phyloP scores from a whole-genome alignment of 1,139 yeast genomes.

The Tardiomyces digboiensis region DNA sequence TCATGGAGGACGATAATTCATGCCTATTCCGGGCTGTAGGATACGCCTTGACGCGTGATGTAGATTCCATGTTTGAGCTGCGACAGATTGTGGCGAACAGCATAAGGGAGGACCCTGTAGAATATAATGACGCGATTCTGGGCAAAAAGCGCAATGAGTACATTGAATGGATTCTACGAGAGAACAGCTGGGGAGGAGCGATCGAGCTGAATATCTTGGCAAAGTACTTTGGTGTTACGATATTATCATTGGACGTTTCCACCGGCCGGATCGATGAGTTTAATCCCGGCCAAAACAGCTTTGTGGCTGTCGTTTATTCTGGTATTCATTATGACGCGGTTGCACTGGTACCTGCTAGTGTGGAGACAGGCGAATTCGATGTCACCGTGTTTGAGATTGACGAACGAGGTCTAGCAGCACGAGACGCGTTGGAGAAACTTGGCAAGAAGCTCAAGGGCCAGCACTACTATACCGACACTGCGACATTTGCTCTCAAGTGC shows the following conservation, averaged over 20 bases:
- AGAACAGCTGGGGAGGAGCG: constrained; percentile 81
- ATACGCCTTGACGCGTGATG: constrained; percentile 38
- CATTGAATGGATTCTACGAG: constrained; percentile 49
- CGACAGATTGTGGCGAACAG: constrained; percentile 39
- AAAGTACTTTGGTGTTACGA: constrained; percentile 41
- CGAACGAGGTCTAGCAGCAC: constrained; percentile 24
- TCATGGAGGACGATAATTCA: constrained; percentile 72
- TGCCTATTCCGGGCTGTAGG: constrained; percentile 66
- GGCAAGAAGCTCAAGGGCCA: constrained; percentile 38
- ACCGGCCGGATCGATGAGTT: constrained; percentile 52
- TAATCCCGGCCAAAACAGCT: constrained; percentile 35
- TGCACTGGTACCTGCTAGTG: constrained; percentile 30
- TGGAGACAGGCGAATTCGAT: constrained; percentile 28
- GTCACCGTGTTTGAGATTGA: constrained; percentile 31
- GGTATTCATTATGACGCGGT: constrained; percentile 75
- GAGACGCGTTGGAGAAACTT: constrained; percentile 33
- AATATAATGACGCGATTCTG: constrained; percentile 50
- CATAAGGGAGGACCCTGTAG: constrained; percentile 35
- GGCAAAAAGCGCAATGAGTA: constrained; percentile 46
- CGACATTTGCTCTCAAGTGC: constrained; percentile 50
- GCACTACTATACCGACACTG: constrained; percentile 62
- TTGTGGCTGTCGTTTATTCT: constrained; percentile 49
- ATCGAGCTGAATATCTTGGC: constrained; percentile 65
- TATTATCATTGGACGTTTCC: constrained; percentile 60
- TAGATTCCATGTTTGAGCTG: constrained; percentile 34